phyloP scores from a whole-genome alignment of 805 yeast species.

The Saturnispora gosingensis region DNA sequence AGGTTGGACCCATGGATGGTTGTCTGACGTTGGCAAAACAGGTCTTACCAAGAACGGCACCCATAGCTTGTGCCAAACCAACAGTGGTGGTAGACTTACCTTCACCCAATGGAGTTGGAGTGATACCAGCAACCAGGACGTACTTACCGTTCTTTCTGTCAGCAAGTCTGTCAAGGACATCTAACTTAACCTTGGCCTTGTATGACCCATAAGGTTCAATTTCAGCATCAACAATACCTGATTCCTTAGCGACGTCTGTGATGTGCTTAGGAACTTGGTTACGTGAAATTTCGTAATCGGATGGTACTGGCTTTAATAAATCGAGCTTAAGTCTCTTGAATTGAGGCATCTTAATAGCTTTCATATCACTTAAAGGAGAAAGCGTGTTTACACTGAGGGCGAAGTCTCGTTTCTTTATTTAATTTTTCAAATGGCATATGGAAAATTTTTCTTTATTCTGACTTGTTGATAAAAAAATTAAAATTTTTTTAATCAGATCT shows the following conservation, averaged over 20 bases:
- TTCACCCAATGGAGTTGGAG: slow-evolving; percentile 97
- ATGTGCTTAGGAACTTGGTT: slow-evolving; percentile 82
- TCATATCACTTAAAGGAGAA: slow-evolving; percentile 1
- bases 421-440: neutral
- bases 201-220: slow-evolving; percentile 81
- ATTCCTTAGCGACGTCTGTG: slow-evolving; percentile 62
- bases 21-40: slow-evolving; percentile 94
- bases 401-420: neutral
- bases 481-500: neutral
- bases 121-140: slow-evolving; percentile 90
- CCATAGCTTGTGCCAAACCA: slow-evolving; percentile 93
- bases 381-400: neutral
- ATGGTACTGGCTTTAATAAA: slow-evolving; percentile 63
- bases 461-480: neutral
- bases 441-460: neutral
- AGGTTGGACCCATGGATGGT: slow-evolving; percentile 98
- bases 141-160: slow-evolving; percentile 69
- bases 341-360: slow-evolving; percentile 21
- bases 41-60: slow-evolving; percentile 76
- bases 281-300: slow-evolving; percentile 85
- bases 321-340: slow-evolving; percentile 31
- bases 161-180: slow-evolving; percentile 58
- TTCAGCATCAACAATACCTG: slow-evolving; percentile 72
- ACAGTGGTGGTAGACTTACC: slow-evolving; percentile 96
- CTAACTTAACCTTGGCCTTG: slow-evolving; percentile 80